phyloP scores from a whole-genome alignment of 805 yeast genomes.

The Barnettozyma populi region DNA sequence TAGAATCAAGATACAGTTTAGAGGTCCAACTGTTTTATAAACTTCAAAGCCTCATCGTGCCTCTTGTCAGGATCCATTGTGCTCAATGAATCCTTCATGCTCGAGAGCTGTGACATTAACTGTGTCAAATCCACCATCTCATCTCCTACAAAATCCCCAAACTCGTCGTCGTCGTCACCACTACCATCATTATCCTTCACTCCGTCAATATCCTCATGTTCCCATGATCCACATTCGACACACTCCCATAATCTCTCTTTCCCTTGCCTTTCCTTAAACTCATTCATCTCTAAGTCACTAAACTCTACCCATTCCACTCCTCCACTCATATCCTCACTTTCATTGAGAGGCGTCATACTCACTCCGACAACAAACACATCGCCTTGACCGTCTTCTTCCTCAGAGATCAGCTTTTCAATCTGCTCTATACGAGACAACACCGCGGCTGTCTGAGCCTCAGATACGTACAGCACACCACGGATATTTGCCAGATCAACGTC shows the following conservation, averaged over 20 bases:
- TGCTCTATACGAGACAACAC: neutral
- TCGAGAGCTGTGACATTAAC: neutral
- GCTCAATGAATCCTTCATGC: neutral
- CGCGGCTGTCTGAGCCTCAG: neutral
- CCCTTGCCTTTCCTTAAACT: neutral
- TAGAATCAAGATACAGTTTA: no score
- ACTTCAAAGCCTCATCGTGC: neutral
- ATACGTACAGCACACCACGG: neutral
- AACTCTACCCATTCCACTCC: conserved; percentile 1
- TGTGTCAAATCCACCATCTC: neutral
- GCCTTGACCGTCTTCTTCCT: neutral
- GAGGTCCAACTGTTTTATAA: neutral
- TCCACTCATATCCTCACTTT: neutral
- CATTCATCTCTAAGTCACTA: neutral
- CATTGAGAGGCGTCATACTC: neutral
- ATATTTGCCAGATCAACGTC: neutral
- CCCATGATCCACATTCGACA: conserved; percentile 2
- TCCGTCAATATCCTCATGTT: neutral
- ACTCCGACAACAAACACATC: neutral
- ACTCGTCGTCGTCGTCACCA: neutral
- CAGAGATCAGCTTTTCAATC: neutral
- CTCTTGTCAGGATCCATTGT: neutral
- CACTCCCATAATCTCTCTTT: conserved; percentile 1
- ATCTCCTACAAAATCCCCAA: neutral
- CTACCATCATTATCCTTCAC: neutral